Conservation (phyloP, 192 early-diverging fungal species). For the Coemansia sp. region DNA sequence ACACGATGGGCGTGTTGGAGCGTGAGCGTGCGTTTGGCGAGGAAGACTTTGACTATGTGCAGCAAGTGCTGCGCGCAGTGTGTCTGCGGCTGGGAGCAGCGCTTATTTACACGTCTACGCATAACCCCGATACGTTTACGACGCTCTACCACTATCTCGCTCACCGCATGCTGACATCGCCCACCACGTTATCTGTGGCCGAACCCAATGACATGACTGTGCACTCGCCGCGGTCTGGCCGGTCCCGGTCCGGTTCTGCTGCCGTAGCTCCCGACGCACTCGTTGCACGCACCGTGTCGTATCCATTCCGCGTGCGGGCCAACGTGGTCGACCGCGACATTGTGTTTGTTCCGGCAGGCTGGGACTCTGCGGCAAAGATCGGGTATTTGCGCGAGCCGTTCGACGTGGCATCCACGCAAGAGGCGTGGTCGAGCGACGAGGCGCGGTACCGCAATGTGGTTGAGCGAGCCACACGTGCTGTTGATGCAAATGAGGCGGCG, state of each 20-base stretch:
- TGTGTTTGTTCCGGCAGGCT: constrained; percentile 87
- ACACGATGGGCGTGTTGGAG: constrained; percentile 72
- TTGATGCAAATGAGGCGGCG: not conserved
- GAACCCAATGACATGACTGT: not conserved
- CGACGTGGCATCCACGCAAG: constrained; percentile 61
- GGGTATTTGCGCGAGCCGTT: constrained; percentile 71
- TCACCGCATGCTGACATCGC: constrained; percentile 61
- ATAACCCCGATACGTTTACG: constrained; percentile 72
- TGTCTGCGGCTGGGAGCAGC: constrained; percentile 89
- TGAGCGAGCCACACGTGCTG: constrained; percentile 21
- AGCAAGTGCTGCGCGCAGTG: constrained; percentile 84
- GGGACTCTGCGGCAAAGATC: constrained; percentile 92
- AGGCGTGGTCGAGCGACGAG: constrained; percentile 66
- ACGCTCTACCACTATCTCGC: constrained; percentile 80
- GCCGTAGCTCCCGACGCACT: too few species aligned
- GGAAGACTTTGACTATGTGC: constrained; percentile 94
- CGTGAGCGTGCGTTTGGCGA: constrained; percentile 82
- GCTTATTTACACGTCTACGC: constrained; percentile 85
- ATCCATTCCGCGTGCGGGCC: constrained; percentile 66
- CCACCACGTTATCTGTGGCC: constrained; percentile 15
- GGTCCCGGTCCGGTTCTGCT: too few species aligned
- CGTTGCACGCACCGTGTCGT: constrained; percentile 9
- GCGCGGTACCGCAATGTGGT: constrained; percentile 36
- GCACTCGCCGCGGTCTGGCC: too few species aligned
- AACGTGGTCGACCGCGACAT: constrained; percentile 85